These are phyloP conservation scores for Phoenix roebelenii DNA, from an alignment of 176 grass and related monocot species.

Conservation along the genomic window DNA sequence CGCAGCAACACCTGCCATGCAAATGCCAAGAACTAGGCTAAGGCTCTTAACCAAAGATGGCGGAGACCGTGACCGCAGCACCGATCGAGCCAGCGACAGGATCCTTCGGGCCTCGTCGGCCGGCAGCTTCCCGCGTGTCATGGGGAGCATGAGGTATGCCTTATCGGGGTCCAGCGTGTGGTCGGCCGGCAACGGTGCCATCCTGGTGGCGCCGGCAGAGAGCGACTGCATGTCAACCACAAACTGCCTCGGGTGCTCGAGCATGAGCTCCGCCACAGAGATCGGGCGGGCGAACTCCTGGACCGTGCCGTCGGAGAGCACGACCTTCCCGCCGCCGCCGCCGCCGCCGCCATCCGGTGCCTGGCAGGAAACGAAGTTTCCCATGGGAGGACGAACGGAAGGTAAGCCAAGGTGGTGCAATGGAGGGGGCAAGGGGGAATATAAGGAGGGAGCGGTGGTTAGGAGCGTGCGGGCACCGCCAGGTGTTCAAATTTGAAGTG, in stretches of 20 bases:
- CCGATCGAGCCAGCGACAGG: slow-evolving; percentile 43
- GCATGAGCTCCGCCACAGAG: slow-evolving; percentile 90
- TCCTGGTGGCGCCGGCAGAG: slow-evolving; percentile 18
- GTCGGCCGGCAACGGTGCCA: slow-evolving; percentile 72
- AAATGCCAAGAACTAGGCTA: background rate
- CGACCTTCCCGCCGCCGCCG: slow-evolving; percentile 39
- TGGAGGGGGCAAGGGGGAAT: background rate
- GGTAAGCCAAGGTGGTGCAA: background rate
- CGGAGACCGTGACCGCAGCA: slow-evolving; percentile 35
- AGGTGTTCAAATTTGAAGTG: slow-evolving; percentile 6
- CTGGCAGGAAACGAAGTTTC: slow-evolving; percentile 43
- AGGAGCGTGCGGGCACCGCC: background rate
- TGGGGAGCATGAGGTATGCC: slow-evolving; percentile 66
- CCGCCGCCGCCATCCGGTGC: background rate
- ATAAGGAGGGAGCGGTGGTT: slow-evolving; percentile 12
- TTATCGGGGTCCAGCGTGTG: slow-evolving; percentile 50
- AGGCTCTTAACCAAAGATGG: slow-evolving; percentile 18
- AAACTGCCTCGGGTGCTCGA: slow-evolving; percentile 80
- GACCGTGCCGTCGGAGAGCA: slow-evolving; percentile 67
- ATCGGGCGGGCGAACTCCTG: slow-evolving; percentile 48
- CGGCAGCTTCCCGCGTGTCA: slow-evolving; percentile 52
- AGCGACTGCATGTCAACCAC: slow-evolving; percentile 53
- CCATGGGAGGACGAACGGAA: slow-evolving; percentile 31
- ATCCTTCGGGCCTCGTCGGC: slow-evolving; percentile 54
- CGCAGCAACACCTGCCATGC: background rate